Evolutionary conservation across 2,329 filamentous ascomycete genomes (phyloP).

Genomic region (Ceratocystis albifundus): DNA sequence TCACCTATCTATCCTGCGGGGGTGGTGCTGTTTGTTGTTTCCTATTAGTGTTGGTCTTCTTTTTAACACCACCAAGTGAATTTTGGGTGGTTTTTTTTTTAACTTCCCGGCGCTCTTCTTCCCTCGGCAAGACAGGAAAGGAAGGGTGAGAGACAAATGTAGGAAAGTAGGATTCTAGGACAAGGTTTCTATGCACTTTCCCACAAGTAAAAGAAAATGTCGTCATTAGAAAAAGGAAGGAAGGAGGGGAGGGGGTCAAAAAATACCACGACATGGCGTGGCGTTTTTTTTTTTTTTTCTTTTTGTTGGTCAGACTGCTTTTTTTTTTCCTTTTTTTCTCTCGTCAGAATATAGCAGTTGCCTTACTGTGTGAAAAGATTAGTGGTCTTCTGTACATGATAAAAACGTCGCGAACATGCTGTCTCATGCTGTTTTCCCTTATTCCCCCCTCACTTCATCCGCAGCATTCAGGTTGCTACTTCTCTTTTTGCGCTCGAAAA

Average conservation of each 20-base stretch:
- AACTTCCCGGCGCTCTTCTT: background rate
- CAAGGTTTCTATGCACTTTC: conserved; percentile 6
- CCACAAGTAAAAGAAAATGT: background rate
- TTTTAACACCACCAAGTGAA: background rate
- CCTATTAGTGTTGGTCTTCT: background rate
- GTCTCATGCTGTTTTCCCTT: background rate
- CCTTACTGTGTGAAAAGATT: background rate
- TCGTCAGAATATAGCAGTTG: background rate
- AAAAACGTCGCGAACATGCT: background rate
- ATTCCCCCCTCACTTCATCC: background rate
- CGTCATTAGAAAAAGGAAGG: conserved; percentile 6
- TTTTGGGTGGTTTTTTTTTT: background rate
- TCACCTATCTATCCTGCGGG: too few relatives aligned
- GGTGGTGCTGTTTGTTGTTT: background rate
- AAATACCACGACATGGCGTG: background rate
- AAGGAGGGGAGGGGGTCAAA: background rate
- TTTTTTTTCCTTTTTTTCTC: background rate
- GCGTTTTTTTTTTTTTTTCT: background rate
- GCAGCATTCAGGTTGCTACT: background rate
- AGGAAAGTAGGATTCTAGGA: conserved; percentile 5
- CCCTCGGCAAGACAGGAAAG: conserved; percentile 4
- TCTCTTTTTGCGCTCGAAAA: background rate
- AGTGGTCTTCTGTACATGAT: background rate
- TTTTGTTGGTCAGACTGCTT: background rate
- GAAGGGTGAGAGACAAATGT: background rate